phyloP scores from a whole-genome alignment of 148 eudicot species.

The Vaccinium vitisidaea region DNA sequence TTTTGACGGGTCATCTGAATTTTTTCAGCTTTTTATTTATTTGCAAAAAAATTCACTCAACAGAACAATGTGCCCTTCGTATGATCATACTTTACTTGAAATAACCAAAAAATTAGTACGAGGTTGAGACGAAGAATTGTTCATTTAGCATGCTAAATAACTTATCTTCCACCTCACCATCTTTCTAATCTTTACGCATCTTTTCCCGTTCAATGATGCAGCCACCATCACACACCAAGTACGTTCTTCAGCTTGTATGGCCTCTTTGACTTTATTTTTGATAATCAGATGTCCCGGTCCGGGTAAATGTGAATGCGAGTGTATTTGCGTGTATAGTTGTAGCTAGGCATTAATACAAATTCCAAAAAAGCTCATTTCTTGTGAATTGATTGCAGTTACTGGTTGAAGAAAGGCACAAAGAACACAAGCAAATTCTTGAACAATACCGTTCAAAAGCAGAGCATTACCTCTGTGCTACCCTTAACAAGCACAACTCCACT shows the following conservation, averaged over 20 bases:
- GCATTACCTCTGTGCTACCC: slow-evolving; percentile 63
- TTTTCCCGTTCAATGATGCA: not conserved
- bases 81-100: not conserved
- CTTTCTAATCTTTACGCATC: not conserved
- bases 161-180: not conserved
- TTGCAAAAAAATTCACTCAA: not conserved
- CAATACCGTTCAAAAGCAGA: slow-evolving; percentile 62
- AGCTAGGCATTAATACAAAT: no score
- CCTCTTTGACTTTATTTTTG: no score
- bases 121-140: not conserved
- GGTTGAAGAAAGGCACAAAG: slow-evolving; percentile 36
- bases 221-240: no score
- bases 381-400: slow-evolving; percentile 38
- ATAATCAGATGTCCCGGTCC: no score
- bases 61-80: not conserved
- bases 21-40: no score
- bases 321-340: no score
- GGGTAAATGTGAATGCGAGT: no score
- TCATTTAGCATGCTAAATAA: not conserved
- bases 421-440: slow-evolving; percentile 33
- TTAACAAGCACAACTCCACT: slow-evolving; percentile 51
- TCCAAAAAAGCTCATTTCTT: not conserved
- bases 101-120: not conserved
- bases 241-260: no score
- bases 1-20: no score